Evolutionary conservation across 192 early-diverging fungal genomes (phyloP).

Genomic region (Coemansia sp.): DNA sequence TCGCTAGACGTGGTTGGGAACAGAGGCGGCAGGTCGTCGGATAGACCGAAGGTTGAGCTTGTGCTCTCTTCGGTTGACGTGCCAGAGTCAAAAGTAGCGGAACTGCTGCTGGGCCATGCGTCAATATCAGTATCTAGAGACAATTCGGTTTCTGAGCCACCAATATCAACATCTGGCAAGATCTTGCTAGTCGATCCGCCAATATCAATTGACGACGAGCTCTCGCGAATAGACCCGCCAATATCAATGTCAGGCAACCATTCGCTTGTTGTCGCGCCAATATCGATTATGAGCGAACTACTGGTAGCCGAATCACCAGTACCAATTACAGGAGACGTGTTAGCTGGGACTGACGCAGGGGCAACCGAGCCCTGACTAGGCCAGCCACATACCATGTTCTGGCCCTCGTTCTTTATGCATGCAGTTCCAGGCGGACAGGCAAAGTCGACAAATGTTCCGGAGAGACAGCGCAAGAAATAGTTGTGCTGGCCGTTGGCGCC

Average conservation of each 20-base stretch:
- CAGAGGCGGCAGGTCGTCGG: conserved; percentile 12
- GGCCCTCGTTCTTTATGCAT: conserved; percentile 39
- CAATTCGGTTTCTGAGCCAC: background rate
- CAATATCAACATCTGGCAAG: conserved; percentile 1
- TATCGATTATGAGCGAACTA: background rate
- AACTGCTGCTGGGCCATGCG: background rate
- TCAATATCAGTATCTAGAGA: background rate
- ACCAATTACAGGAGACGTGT: background rate
- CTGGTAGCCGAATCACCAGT: background rate
- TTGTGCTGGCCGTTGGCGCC: conserved; percentile 32
- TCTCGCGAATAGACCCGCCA: conserved; percentile 8
- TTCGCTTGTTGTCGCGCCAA: conserved; percentile 3
- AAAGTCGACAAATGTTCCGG: conserved; percentile 42
- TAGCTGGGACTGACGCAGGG: background rate
- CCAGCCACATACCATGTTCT: conserved; percentile 44
- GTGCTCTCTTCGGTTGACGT: background rate
- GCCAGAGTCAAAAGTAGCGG: conserved; percentile 4
- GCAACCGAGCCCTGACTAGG: background rate
- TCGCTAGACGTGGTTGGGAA: conserved; percentile 8
- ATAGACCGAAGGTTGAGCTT: conserved; percentile 3
- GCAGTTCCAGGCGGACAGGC: conserved; percentile 44
- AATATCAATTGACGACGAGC: background rate
- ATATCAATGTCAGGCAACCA: conserved; percentile 2
- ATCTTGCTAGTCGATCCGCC: conserved; percentile 1
- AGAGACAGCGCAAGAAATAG: conserved; percentile 45